Evolutionary conservation across 2,329 filamentous ascomycete genomes (phyloP), one percentile per base, ranked within the genome.

Genomic region (Penicillium sp.): DNA sequence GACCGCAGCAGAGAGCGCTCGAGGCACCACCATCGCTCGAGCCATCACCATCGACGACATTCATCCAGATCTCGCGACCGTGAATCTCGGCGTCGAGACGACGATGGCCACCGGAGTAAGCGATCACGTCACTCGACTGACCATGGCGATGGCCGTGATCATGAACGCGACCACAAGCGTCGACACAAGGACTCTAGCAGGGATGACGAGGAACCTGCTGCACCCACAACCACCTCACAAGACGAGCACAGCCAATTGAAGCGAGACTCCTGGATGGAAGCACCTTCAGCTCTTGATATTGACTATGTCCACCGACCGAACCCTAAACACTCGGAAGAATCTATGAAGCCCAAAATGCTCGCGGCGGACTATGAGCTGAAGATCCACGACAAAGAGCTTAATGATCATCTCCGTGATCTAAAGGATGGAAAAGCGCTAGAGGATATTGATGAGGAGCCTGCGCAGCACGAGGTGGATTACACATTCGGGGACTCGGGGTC

Each of bases 251-350:
- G 72, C 18, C 63, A 73, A 1, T 64, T 86, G 26, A 81, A 86
- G 60, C 84, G 95, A 57, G 94, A 97, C 70, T 84, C 88, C 0
- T 99, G 95, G 92, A 99, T 99, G 94, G 87, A 91, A 53, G 88
- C 88, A 0, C 91, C 93, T 0, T 90, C 89, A 0, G 85, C 87
- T 0, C 75, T 96, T 29, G 87, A 92, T 46, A 79, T 97, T 51
- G 92, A 97, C 67, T 96, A 96, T 68, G 67, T 78, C 20, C 73
- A 77, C 29, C 70, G 74, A 81, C 91, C 44, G 83, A 89, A 66
- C 80, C 83, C 54, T 77, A 84, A 84, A 54, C 69, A 73, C 30
- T 77, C 75, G 49, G 82, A 75, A 59, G 75, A 75, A 43, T 68
- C 66, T 7, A 64, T 72, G 5, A 72, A 70, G 46, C 56, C 71